These are phyloP conservation scores for Fusarium sp. DNA, from an alignment of 2,329 filamentous ascomycete genomes.

Conservation along the genomic window DNA sequence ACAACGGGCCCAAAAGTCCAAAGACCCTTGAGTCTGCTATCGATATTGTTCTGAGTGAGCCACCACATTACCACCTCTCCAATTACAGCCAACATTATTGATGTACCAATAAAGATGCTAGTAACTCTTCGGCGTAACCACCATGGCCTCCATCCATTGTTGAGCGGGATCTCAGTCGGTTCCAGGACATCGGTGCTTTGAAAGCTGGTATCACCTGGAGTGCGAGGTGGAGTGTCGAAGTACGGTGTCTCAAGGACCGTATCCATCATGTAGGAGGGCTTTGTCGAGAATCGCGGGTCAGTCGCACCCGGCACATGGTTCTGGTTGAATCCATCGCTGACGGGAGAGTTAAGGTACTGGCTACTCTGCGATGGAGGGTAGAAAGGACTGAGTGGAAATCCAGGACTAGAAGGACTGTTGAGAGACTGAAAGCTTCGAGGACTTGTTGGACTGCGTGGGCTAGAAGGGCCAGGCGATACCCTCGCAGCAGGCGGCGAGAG, in stretches of 20 bases:
- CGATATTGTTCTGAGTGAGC: constrained; percentile 35
- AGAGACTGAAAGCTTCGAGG: constrained; percentile 28
- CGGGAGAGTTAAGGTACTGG: constrained; percentile 31
- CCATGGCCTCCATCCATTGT: constrained; percentile 43
- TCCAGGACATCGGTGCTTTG: constrained; percentile 25
- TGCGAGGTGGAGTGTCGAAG: constrained; percentile 39
- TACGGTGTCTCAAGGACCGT: constrained; percentile 42
- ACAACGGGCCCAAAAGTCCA: constrained; percentile 47
- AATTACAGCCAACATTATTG: constrained; percentile 35
- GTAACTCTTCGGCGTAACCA: constrained; percentile 41
- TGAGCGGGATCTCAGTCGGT: constrained; percentile 34
- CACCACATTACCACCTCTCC: constrained; percentile 43
- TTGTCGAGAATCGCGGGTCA: constrained; percentile 14
- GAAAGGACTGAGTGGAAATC: constrained; percentile 38
- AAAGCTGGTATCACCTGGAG: constrained; percentile 25
- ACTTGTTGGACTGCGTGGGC: constrained; percentile 32
- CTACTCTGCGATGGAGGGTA: constrained; percentile 34
- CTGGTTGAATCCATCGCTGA: constrained; percentile 38
- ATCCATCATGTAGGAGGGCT: constrained; percentile 33
- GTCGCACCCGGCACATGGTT: constrained; percentile 16
- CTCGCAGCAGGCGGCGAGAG: constrained; percentile 41
- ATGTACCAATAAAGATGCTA: constrained; percentile 37
- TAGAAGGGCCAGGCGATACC: constrained; percentile 29
- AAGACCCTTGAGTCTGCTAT: constrained; percentile 34
- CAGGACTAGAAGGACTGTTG: constrained; percentile 31